Conservation (phyloP, 2,329 filamentous ascomycete genomes). For the Didymosphaeria variabile region DNA sequence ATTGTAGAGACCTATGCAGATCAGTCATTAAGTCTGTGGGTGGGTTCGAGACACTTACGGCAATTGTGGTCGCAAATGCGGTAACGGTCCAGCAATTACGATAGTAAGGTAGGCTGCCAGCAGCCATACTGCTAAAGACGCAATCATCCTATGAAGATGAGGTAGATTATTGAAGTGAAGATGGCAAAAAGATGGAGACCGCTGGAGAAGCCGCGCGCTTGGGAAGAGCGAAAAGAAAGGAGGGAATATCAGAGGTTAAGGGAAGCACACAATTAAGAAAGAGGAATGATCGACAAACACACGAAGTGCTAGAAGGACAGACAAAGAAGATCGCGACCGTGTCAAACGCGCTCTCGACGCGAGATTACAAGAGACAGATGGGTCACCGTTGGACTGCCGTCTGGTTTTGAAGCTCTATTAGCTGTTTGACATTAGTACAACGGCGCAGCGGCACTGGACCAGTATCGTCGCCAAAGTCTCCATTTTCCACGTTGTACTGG, state of each 20-base stretch:
- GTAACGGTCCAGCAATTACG: constrained; percentile 46
- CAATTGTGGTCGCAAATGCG: constrained; percentile 29
- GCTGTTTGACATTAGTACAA: constrained; percentile 48
- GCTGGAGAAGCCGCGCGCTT: constrained; percentile 30
- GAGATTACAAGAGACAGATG: constrained; percentile 33
- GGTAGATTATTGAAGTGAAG: constrained; percentile 31
- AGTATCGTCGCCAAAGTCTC: constrained; percentile 34
- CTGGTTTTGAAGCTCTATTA: constrained; percentile 51
- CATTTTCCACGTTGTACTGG: constrained; percentile 36
- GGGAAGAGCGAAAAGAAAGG: constrained; percentile 31
- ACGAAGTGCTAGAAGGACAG: constrained; percentile 32
- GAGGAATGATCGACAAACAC: constrained; percentile 42
- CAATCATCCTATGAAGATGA: constrained; percentile 35
- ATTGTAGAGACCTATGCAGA: constrained; percentile 35
- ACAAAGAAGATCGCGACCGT: constrained; percentile 31
- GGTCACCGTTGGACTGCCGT: constrained; percentile 37
- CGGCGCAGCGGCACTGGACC: constrained; percentile 40
- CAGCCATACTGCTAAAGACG: constrained; percentile 41
- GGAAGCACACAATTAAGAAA: constrained; percentile 40
- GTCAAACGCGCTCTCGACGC: constrained; percentile 32
- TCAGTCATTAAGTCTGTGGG: constrained; percentile 19
- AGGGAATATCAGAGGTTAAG: constrained; percentile 22
- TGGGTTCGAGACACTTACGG: constrained; percentile 34
- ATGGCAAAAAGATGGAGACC: constrained; percentile 19
- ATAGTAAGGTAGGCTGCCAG: constrained; percentile 47